Conservation (phyloP, 1,284 basidiomycete species). For the Sphaerobolus stellatus region DNA sequence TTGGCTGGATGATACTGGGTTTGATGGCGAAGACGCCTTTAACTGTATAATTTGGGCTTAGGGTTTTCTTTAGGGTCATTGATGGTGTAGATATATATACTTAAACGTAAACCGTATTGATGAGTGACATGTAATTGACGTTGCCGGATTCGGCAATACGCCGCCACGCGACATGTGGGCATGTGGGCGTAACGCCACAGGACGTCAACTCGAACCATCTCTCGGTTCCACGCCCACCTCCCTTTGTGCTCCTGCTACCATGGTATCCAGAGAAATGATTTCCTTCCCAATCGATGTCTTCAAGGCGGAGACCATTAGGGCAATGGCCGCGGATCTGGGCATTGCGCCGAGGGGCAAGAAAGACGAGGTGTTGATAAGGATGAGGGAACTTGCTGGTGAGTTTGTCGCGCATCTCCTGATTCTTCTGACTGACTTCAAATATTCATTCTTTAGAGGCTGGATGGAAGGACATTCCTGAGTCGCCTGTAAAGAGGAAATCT, state of each 20-base stretch:
- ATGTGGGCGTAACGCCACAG: too few relatives aligned
- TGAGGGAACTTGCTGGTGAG: slow-evolving; percentile 2
- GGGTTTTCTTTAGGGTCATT: background rate
- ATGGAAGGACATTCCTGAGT: background rate
- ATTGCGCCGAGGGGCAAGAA: slow-evolving; percentile 12
- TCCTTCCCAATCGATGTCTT: slow-evolving; percentile 27
- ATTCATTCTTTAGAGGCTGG: too few relatives aligned
- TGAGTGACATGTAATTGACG: background rate
- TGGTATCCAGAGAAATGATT: slow-evolving; percentile 4
- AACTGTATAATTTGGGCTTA: slow-evolving; percentile 16
- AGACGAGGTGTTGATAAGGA: background rate
- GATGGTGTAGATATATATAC: background rate
- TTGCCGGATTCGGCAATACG: background rate
- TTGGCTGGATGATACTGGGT: slow-evolving; percentile 31
- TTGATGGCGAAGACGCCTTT: slow-evolving; percentile 34
- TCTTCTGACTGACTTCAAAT: background rate
- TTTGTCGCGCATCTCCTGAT: background rate
- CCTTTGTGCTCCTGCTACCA: too few relatives aligned
- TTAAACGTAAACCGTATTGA: background rate
- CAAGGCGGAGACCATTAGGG: slow-evolving; percentile 26
- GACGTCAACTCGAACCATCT: too few relatives aligned
- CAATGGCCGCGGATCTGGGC: slow-evolving; percentile 27
- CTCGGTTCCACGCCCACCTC: too few relatives aligned
- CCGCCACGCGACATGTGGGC: background rate
- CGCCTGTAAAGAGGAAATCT: background rate